Base-by-base conservation (phyloP, 768 basidiomycete genomes). In the Glaciozyma martinii region DNA sequence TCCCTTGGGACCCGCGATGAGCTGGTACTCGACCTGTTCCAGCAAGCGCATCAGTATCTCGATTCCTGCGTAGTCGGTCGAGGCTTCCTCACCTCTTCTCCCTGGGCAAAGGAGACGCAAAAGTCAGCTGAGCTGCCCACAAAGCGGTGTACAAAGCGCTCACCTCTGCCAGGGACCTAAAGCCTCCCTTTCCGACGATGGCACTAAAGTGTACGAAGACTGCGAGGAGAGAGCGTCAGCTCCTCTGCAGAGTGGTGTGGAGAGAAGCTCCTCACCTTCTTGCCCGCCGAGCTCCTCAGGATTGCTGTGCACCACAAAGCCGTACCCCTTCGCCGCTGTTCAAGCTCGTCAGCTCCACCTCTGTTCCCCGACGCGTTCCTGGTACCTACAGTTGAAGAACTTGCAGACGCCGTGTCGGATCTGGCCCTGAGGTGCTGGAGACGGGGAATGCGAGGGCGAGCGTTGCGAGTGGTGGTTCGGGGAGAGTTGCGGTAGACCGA, bases 131-230 rank as follows among this genome's bases (percentile, higher is more conserved):
- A 46, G n/a, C 32, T 23, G 56, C 9, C n/a, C 37, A 15, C 23
- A 23, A 37, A 8, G 6, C 21, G 21, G 23, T 13, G 21, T 0
- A 21, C 27, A 3, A 32, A 30, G 19, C 12, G 25, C 71, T 47
- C 49, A 71, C 73, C 61, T 74, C 73, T 25, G 71, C 73, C 16
- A 74, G 64, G 12, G 70, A 71, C 16, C 71, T 52, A 66, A 74
- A 74, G 10, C 73, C 73, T 21, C 66, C 63, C 56, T 71, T 72
- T 27, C 72, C 70, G 5, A 64, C 60, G 44, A 74, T 74, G 33
- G 73, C 67, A 12, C 66, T 70, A 50, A 71, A 74, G 63, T 74
- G 73, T 27, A 71, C 71, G 62, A 74, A 74, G 42, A 74, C 73
- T 74, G 63, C 12, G 19, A 23, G 43, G 23, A 43, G 42, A 27